Evolutionary conservation across 768 basidiomycete species (phyloP), one percentile per base, ranked within the genome.

Genomic region (Tephrocybe sp.): DNA sequence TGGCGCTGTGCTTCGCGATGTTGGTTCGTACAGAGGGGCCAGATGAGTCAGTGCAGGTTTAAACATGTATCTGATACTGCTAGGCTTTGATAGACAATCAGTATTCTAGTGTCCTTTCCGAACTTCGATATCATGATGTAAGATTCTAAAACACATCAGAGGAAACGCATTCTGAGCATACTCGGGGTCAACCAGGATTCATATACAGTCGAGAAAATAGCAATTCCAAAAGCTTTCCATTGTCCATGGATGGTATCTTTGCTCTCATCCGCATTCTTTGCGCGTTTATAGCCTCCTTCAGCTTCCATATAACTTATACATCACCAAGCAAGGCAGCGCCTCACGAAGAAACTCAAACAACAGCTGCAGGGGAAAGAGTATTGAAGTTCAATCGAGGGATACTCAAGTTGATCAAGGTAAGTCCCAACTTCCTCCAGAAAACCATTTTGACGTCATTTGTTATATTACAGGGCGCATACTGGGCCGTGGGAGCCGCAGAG

Each of bases 381-480:
- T 7, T 39, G 38, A 17, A 39, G n/a, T 17, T 39, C 16, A 17
- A 5, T 3, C n/a, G 16, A 11, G 12, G 16, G 3, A 17, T 17
- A 39, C 7, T 39, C 4, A 17, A 39, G 9, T 10, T 20, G 19
- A 11, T 17, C 39, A 40, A 19, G 17, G 39, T 40, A 40, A 19
- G 13, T 20, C 20, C 39, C 13, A 20, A 3, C 26, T 26, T 4
- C 4, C 26, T 26, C 26, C 1, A 20, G 10, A 40, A 10, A 13
- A 22, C 13, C 4, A 8, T 17, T 22, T 13, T 40, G 1, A 11
- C 5, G 16, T 20, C 39, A 4, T 9, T 3, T 10, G 16, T 16
- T 4, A 16, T 39, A 16, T 39, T 8, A 10, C 45, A 55, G 54
- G 26, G 49, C 19, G 9, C 51, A 33, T 51, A 35, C 19, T 48